These are phyloP conservation scores for Xylariales sp. DNA, from an alignment of 2,329 filamentous ascomycete species.

Conservation along the genomic window DNA sequence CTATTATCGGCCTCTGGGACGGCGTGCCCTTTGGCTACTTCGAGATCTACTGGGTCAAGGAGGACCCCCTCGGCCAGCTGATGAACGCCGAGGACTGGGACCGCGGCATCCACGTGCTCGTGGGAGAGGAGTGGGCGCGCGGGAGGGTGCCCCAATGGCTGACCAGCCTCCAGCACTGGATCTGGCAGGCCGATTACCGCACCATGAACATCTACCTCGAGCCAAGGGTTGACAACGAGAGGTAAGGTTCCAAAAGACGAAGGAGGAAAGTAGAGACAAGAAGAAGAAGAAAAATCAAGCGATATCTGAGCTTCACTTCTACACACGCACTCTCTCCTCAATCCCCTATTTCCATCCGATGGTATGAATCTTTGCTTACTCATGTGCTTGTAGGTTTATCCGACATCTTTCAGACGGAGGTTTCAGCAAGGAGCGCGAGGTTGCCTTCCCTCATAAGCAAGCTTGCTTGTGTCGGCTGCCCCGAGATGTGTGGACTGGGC, in stretches of 20 bases:
- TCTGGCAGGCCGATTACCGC: constrained; percentile 69
- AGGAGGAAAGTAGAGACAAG: too few relatives aligned
- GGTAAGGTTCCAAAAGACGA: constrained; percentile 60
- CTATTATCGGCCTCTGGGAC: constrained; percentile 90
- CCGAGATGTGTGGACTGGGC: constrained; percentile 64
- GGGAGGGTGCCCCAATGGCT: constrained; percentile 82
- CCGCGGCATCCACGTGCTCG: constrained; percentile 79
- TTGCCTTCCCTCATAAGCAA: constrained; percentile 89
- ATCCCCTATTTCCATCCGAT: too few relatives aligned
- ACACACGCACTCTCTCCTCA: too few relatives aligned
- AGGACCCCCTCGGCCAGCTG: constrained; percentile 72
- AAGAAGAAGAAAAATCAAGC: too few relatives aligned
- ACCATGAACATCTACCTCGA: constrained; percentile 84
- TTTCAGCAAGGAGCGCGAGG: constrained; percentile 82
- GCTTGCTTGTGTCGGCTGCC: constrained; percentile 78
- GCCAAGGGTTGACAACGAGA: constrained; percentile 84
- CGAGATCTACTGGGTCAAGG: constrained; percentile 97
- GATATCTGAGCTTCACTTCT: too few relatives aligned
- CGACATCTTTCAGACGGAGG: constrained; percentile 67
- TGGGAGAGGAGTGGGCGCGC: constrained; percentile 89
- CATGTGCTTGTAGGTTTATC: constrained; percentile 49
- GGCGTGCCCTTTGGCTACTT: constrained; percentile 96
- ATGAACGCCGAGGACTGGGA: constrained; percentile 76
- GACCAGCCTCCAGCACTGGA: constrained; percentile 82
- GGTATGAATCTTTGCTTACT: neutral